Conservation (phyloP, 2,329 filamentous ascomycete species). For the Fusarium setosum region DNA sequence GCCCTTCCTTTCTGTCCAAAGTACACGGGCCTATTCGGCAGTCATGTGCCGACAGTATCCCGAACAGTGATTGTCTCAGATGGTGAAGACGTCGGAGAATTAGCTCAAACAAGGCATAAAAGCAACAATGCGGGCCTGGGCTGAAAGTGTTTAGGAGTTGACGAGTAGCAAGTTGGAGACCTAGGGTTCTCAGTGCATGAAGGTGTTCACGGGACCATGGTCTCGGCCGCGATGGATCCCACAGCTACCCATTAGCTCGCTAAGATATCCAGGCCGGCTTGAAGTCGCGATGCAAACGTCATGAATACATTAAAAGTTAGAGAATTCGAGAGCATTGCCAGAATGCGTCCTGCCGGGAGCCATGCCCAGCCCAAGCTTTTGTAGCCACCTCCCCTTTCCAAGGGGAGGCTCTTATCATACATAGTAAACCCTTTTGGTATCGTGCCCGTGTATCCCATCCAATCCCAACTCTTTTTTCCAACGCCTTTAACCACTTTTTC, state of each 20-base stretch:
- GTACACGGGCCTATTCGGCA: neutral
- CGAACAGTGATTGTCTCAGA: neutral
- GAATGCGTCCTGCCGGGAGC: constrained; percentile 9
- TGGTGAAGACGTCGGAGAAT: neutral
- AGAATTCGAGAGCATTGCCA: neutral
- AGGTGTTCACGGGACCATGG: neutral
- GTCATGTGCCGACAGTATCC: neutral
- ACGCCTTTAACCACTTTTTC: constrained; percentile 12
- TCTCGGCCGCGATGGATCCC: neutral
- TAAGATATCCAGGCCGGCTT: neutral
- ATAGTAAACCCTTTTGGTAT: constrained; percentile 3
- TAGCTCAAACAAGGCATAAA: neutral
- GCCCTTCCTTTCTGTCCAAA: neutral
- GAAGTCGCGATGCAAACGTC: neutral
- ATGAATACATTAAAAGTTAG: constrained; percentile 17
- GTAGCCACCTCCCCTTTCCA: neutral
- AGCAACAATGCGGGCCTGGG: neutral
- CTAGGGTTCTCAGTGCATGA: no score
- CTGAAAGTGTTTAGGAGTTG: neutral
- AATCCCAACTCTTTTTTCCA: neutral
- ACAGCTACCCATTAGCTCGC: neutral
- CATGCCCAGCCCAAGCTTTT: neutral
- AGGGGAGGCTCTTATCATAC: neutral
- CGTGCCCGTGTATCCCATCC: neutral
- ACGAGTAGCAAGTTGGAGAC: neutral